Evolutionary conservation across 2,329 filamentous ascomycete genomes (phyloP).

Genomic region (Aspergillus awamori): DNA sequence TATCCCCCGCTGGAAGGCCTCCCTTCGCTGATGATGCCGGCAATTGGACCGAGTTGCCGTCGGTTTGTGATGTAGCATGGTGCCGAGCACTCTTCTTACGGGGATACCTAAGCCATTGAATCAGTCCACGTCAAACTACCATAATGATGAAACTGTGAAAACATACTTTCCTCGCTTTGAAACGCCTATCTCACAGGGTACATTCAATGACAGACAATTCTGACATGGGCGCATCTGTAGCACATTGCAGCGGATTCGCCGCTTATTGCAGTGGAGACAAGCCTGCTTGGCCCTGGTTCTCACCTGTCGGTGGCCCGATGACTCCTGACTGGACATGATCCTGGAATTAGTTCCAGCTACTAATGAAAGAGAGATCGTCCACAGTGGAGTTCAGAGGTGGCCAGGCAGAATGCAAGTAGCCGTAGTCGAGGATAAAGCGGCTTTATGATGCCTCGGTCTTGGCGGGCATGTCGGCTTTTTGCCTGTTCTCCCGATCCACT

Average conservation of each 20-base stretch:
- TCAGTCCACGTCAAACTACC: not conserved
- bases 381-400: not conserved
- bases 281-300: conserved; percentile 45
- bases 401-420: not conserved
- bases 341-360: not conserved
- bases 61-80: too few relatives aligned
- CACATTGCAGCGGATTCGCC: conserved; percentile 52
- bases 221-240: conserved; percentile 48
- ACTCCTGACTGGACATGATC: conserved; percentile 4
- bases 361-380: too few relatives aligned
- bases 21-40: not conserved
- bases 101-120: conserved; percentile 19
- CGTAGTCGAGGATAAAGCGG: not conserved
- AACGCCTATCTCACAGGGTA: conserved; percentile 46
- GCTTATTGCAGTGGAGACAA: conserved; percentile 49
- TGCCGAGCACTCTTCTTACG: conserved; percentile 23
- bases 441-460: conserved; percentile 1
- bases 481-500: too few relatives aligned
- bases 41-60: not conserved
- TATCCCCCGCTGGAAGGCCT: too few relatives aligned
- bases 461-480: too few relatives aligned
- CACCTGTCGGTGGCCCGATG: not conserved
- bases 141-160: conserved; percentile 1
- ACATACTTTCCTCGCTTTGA: conserved; percentile 49
- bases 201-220: conserved; percentile 44